Evolutionary conservation across 2,329 filamentous ascomycete species (phyloP), one percentile per base, ranked within the genome.

Genomic region (Curvularia sp.): DNA sequence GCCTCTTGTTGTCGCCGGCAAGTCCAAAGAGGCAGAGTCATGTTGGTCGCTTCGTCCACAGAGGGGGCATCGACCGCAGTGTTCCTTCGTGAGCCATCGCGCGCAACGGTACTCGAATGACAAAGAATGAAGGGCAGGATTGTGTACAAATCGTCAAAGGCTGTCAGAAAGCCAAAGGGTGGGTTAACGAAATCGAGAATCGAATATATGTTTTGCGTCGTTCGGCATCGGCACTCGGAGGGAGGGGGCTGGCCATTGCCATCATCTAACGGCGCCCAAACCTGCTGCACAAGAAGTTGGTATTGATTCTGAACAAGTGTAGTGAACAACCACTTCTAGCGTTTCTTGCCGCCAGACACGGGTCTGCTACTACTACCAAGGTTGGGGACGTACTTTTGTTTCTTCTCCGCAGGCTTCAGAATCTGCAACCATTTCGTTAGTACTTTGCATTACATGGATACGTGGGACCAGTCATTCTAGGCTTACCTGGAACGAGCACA

Each of bases 381-480:
- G 82, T 84, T 84, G 83, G 88, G 86, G 78, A 96, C 93, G 85
- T 96, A 98, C 93, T 98, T 98, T 92, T 97, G 94, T 89, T 99
- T 99, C 89, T 99, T 99, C 87, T 99, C 95, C 80, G 95, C 95
- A 76, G 95, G 95, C 85, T 98, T 99, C 84, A 99, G 86, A 78
- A 99, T 98, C 92, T 96, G 57, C 10, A 42, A 15, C 13, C 23
- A 27, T 27, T 53, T 57, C 19, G 57, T 76, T 61, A 74, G 73
- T 61, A 30, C 42, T 18, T 4, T 21, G 36, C n/a, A n/a, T n/a
- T 9, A 49, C 4, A 28, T n/a, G n/a, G 1, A 45, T 45, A 10
- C 27, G 30, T 9, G 12, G 19, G 18, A 52, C 5, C 10, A 8
- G 15, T 13, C 15, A 6, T 43, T 15, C 13, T 21, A 39, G 30